Evolutionary conservation across 2,329 filamentous ascomycete genomes (phyloP).

Genomic region (Microsporum ferrugineum): DNA sequence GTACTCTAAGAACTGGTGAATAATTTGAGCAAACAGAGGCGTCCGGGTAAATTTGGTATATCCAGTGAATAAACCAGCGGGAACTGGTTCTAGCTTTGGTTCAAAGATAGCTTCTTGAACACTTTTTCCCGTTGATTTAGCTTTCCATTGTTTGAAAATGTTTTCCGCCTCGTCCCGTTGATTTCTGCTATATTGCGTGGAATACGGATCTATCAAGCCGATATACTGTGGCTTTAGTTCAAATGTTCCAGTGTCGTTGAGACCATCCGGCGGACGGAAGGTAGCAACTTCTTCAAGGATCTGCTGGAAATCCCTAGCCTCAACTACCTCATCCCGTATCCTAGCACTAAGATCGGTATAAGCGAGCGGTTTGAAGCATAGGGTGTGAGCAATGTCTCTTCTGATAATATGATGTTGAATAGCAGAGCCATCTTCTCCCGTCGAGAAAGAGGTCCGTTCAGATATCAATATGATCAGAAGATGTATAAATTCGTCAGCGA

Average conservation of each 20-base stretch:
- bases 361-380: conserved; percentile 92
- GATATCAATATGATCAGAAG: conserved; percentile 82
- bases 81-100: conserved; percentile 65
- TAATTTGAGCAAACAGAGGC: conserved; percentile 75
- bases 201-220: conserved; percentile 86
- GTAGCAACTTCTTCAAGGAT: conserved; percentile 78
- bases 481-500: conserved; percentile 92
- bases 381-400: conserved; percentile 79
- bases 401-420: conserved; percentile 63
- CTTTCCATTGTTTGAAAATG: conserved; percentile 75
- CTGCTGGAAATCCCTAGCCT: conserved; percentile 75
- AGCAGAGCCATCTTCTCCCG: conserved; percentile 25
- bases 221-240: conserved; percentile 79
- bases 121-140: conserved; percentile 72
- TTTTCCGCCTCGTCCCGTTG: conserved; percentile 90
- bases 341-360: conserved; percentile 84
- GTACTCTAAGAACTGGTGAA: conserved; percentile 81
- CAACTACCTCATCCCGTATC: conserved; percentile 77
- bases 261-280: conserved; percentile 79
- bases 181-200: conserved; percentile 91
- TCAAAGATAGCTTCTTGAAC: conserved; percentile 82
- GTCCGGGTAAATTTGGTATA: conserved; percentile 73
- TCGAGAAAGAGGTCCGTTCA: conserved; percentile 63
- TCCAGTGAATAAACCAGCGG: conserved; percentile 62
- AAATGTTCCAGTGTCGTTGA: conserved; percentile 88